Evolutionary conservation across 768 basidiomycete genomes (phyloP).

Genomic region (Mycena galericulata): DNA sequence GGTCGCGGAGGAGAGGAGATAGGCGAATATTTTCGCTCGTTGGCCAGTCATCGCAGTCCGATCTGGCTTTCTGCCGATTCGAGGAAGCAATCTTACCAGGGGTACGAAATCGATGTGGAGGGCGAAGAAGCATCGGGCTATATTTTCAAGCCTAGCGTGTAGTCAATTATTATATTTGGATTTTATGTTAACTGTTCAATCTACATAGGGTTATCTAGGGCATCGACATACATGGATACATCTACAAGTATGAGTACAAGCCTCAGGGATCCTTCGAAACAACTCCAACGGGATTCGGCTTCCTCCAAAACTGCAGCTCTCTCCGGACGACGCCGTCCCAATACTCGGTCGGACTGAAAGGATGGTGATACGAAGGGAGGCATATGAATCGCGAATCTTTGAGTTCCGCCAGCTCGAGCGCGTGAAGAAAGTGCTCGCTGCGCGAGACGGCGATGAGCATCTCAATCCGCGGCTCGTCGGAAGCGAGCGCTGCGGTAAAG

Average conservation of each 20-base stretch:
- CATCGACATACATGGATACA: too few species aligned
- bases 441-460: slow-evolving; percentile 43
- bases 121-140: neutral
- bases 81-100: neutral
- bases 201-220: too few species aligned
- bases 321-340: slow-evolving; percentile 42
- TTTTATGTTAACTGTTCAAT: too few species aligned
- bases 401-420: slow-evolving; percentile 32
- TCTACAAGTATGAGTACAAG: neutral
- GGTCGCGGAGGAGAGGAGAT: neutral
- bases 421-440: slow-evolving; percentile 34
- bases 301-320: slow-evolving; percentile 46
- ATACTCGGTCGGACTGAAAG: slow-evolving; percentile 36
- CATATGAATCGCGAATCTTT: slow-evolving; percentile 43
- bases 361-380: slow-evolving; percentile 41
- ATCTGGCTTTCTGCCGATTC: neutral
- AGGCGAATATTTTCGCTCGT: neutral
- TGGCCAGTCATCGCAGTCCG: neutral
- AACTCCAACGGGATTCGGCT: neutral
- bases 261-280: neutral
- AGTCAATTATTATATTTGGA: too few species aligned
- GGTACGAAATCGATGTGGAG: slow-evolving; percentile 9
- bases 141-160: neutral
- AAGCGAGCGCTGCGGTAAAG: slow-evolving; percentile 37
- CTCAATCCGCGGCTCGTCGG: slow-evolving; percentile 33